Percentiles rank a stretch among this genome's conserved stretches.
Evolutionary conservation across 768 basidiomycete genomes (phyloP).

Genomic region (Leccinum obscurum): DNA sequence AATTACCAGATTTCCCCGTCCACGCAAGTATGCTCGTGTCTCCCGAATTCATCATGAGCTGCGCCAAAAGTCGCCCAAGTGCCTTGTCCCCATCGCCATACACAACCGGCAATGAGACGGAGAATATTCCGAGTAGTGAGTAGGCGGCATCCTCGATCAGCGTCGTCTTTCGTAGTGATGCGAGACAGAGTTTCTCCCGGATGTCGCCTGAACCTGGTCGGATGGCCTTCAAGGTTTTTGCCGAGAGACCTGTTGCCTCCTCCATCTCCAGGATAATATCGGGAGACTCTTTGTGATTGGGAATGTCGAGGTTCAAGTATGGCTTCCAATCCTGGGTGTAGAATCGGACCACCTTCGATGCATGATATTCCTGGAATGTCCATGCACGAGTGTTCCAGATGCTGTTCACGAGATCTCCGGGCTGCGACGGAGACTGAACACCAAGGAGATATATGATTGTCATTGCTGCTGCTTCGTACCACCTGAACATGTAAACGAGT

Average conservation of each 20-base stretch:
- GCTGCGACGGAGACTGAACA: neutral
- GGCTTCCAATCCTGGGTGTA: neutral
- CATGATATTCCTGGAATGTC: neutral
- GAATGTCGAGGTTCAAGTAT: neutral
- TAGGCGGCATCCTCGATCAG: too few relatives aligned
- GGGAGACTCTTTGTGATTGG: neutral
- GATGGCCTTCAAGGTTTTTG: too few relatives aligned
- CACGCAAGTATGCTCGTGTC: too few relatives aligned
- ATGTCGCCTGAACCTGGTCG: too few relatives aligned
- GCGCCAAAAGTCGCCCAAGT: neutral
- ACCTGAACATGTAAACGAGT: neutral
- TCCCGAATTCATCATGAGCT: neutral
- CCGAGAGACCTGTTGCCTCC: too few relatives aligned
- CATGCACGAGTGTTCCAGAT: neutral
- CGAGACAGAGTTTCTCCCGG: too few relatives aligned
- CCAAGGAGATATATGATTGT: neutral
- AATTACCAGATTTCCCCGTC: too few relatives aligned
- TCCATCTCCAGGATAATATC: too few relatives aligned
- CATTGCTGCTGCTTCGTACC: neutral
- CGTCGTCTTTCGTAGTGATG: too few relatives aligned
- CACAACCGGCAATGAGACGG: neutral
- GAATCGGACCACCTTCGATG: neutral
- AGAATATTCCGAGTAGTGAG: too few relatives aligned
- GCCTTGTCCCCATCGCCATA: neutral
- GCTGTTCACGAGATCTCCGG: neutral